Evolutionary conservation across 805 yeast species (phyloP), one percentile per base, ranked within the genome.

Genomic region (Metschnikowia kofuensis): DNA sequence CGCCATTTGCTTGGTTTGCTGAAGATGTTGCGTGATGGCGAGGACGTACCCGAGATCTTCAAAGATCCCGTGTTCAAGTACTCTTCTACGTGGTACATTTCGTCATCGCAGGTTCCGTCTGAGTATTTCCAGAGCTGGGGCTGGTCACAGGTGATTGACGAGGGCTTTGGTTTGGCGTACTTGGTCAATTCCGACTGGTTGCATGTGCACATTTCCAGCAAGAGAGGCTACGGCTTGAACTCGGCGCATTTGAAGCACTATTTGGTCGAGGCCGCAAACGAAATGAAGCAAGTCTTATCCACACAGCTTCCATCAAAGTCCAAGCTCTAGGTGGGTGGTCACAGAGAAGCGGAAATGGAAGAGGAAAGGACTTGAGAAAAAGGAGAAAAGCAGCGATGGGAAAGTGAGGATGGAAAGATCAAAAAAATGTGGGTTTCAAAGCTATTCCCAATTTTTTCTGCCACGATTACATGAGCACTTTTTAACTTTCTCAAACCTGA

Each of bases 131-230:
- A 89, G 65, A 91, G 95, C 40, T 92, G 91, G 77, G 99, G 99
- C 32, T 92, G 90, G 89, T 82, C 96, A 15, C 96, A 95, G 67
- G 98, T 94, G 43, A 83, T 87, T 59, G 96, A 91, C 63, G 88
- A 85, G 52, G 99, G 99, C 8, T 84, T 87, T 61, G 99, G 98
- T 7, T 77, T 89, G 54, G 97, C 96, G 8, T 92, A 92, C 74
- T 89, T 90, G 89, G 77, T 92, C 62, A 90, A 88, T 75, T 80
- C 81, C 51, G 86, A 91, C 58, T 85, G 87, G 82, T 62, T 90
- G 56, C 92, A 90, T 65, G 82, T 94, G 62, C 92, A 91, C 69
- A 83, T 92, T 53, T 84, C 90, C 42, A 80, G 84, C 53, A 85
- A 82, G 74, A 83, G 79, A 68, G 79, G 82, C 39, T 78, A 75